Base-by-base conservation (phyloP, 768 basidiomycete species). In the Pisolithus sp. region DNA sequence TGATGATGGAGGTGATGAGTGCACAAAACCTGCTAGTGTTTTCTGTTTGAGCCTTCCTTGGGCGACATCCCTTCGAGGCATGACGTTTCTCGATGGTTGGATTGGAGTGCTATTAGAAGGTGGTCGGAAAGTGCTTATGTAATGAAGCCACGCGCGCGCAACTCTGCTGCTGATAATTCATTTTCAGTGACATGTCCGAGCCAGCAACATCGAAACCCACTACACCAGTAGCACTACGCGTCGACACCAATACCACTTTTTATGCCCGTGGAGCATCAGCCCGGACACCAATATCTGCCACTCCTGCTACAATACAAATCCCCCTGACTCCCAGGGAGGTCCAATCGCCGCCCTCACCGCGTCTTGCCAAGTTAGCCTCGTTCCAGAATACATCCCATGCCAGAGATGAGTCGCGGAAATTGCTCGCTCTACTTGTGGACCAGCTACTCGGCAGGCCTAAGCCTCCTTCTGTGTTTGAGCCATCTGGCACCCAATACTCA, bases 371-470 rank as follows among this genome's bases (percentile, higher is more conserved):
- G 51, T 56, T 40, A 51, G 50, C 60, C 61, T 53, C 42, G 15
- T 47, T 57, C 15, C 66, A 55, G 67, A 71, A 65, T 7, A 50
- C 58, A 26, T 66, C 63, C 49, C 76, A 75, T 55, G 76, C 76
- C 26, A 71, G 71, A 31, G 76, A 78, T 49, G 88, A 88, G 64
- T 80, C 83, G 8, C 77, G 81, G 46, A 89, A 89, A 62, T 71
- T 89, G 21, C 71, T 90, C 4, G 75, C 78, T 0, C 81, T 85
- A 62, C 70, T 88, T 26, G 69, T 91, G 15, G 72, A 72, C 18
- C 80, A 84, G 57, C 73, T 92, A n/a, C 76, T 79, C 44, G 70
- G 68, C 46, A 75, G 89, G 50, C 69, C 68, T 4, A 72, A 73
- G 54, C 81, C 84, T 28, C 79, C 81, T 2, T 62, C 79, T 2